Percentiles rank a stretch among this genome's conserved stretches.
Conservation (phyloP, 352 stramenopile species). For the Phytopythium ostracodes region DNA sequence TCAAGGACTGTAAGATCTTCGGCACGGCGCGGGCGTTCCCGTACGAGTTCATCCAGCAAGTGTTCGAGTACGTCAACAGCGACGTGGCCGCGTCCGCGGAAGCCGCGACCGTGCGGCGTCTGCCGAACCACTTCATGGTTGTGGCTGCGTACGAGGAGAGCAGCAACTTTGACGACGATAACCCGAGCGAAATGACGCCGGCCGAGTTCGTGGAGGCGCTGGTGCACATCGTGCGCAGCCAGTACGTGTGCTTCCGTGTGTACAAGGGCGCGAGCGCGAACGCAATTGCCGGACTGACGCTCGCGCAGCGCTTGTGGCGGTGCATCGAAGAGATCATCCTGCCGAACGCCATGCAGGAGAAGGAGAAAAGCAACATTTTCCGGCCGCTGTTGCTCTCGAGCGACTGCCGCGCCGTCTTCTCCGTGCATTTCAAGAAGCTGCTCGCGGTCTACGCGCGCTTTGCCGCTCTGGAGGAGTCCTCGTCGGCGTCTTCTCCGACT, state of each 20-base stretch:
- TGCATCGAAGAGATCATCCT: constrained; percentile 56
- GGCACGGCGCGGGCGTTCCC: constrained; percentile 43
- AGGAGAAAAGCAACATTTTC: constrained; percentile 48
- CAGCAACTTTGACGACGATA: constrained; percentile 4
- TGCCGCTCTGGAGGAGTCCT: constrained; percentile 11
- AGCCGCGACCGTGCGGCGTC: constrained; percentile 13
- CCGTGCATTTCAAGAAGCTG: constrained; percentile 43
- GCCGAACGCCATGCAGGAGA: constrained; percentile 45
- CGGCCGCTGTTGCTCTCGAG: constrained; percentile 35
- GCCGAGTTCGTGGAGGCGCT: constrained; percentile 67
- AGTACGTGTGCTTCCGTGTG: constrained; percentile 20
- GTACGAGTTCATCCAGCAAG: constrained; percentile 48
- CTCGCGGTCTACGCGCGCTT: constrained; percentile 42
- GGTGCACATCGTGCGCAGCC: constrained; percentile 45
- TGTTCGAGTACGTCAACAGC: constrained; percentile 52
- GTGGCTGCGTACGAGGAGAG: constrained; percentile 4
- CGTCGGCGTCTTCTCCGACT: not conserved
- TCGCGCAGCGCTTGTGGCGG: constrained; percentile 38
- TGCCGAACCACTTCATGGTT: constrained; percentile 17
- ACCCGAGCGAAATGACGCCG: constrained; percentile 49
- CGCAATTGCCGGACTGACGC: not conserved
- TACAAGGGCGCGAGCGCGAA: constrained; percentile 10
- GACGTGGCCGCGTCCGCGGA: constrained; percentile 28
- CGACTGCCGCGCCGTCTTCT: constrained; percentile 51
- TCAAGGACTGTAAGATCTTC: constrained; percentile 70